Conservation (phyloP, 73 alveolate species). For the Paramecium pentaurelia region DNA sequence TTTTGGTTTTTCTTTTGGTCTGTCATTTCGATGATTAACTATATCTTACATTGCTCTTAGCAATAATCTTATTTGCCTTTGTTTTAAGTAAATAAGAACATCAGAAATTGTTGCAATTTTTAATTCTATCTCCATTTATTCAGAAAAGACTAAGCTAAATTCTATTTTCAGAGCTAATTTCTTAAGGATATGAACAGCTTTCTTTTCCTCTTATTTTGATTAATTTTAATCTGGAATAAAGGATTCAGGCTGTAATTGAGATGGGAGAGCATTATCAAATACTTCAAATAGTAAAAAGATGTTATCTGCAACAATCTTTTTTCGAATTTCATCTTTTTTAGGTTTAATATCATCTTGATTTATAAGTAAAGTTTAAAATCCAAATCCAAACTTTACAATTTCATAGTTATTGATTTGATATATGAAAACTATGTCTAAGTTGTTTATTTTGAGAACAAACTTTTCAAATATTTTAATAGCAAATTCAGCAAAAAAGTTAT, state of each 20-base stretch:
- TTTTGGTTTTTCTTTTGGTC: background rate
- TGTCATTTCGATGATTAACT: background rate
- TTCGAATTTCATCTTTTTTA: background rate
- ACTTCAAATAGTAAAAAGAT: slow-evolving; percentile 35
- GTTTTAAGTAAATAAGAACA: background rate
- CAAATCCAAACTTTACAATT: slow-evolving; percentile 44
- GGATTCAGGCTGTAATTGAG: slow-evolving; percentile 11
- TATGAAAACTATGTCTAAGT: slow-evolving; percentile 25
- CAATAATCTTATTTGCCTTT: slow-evolving; percentile 7
- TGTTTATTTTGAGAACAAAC: background rate
- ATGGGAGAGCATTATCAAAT: slow-evolving; percentile 32
- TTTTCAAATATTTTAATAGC: background rate
- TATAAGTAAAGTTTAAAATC: background rate
- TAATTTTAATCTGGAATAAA: slow-evolving; percentile 8
- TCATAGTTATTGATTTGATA: slow-evolving; percentile 39
- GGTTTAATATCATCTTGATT: background rate
- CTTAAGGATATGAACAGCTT: slow-evolving; percentile 19
- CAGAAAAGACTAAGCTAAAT: background rate
- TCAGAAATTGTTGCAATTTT: background rate
- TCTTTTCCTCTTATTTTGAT: background rate
- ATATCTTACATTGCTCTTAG: slow-evolving; percentile 34
- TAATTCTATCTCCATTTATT: slow-evolving; percentile 12
- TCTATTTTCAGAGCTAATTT: slow-evolving; percentile 6
- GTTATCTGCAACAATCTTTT: background rate
- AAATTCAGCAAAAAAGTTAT: background rate